Evolutionary conservation across 352 stramenopile species (phyloP).

Genomic region (Detonula confervacea): DNA sequence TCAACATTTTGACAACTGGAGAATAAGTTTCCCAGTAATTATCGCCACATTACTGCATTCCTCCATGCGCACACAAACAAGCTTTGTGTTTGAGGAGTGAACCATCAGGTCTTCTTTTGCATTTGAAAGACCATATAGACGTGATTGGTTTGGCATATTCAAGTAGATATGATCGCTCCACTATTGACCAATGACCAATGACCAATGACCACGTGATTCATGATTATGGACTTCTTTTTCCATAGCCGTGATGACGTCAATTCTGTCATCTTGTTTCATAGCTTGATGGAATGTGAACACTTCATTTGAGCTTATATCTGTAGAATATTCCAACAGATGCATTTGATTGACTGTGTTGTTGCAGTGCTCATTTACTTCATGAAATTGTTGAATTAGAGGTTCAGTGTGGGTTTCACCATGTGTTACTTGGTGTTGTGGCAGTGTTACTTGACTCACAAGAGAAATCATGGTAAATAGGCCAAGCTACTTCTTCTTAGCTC

Average conservation of each 20-base stretch:
- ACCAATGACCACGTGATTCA: conserved; percentile 1
- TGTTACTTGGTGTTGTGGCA: conserved; percentile 5
- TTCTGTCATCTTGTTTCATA: background rate
- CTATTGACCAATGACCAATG: conserved; percentile 2
- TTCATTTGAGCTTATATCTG: too few relatives aligned
- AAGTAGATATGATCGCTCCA: background rate
- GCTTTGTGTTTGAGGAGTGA: too few relatives aligned
- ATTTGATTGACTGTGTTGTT: too few relatives aligned
- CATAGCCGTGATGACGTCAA: conserved; percentile 5
- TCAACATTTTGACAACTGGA: conserved; percentile 8
- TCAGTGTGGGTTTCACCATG: conserved; percentile 8
- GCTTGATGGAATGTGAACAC: background rate
- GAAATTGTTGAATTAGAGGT: background rate
- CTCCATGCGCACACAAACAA: too few relatives aligned
- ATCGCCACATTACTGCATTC: too few relatives aligned
- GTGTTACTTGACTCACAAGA: background rate
- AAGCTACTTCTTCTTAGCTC: background rate
- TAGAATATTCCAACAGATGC: too few relatives aligned
- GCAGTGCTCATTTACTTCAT: conserved; percentile 16
- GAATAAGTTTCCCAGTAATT: conserved; percentile 6
- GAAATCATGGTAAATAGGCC: background rate
- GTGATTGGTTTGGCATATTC: conserved; percentile 3
- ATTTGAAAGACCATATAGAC: conserved; percentile 26
- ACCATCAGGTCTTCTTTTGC: conserved; percentile 3
- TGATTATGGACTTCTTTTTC: conserved; percentile 1